Base-by-base conservation (phyloP, 495 filamentous ascomycete species). In the Acidiella bohemica region DNA sequence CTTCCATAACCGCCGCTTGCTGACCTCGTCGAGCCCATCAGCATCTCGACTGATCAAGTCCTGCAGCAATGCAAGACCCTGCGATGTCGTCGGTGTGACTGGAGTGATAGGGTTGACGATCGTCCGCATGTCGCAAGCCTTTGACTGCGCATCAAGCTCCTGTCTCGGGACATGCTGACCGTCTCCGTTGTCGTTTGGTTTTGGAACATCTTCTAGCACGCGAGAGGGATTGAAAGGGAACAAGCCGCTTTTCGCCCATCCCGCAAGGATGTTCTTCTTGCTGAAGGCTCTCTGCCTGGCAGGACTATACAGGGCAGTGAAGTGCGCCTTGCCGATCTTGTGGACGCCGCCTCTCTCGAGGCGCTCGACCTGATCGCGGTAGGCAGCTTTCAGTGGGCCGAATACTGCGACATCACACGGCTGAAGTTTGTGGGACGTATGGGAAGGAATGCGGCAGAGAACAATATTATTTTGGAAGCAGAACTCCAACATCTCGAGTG, bases 341-440 rank as follows among this genome's bases (percentile, higher is more conserved):
- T 20, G 19, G 3, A 41, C 42, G 20, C 36, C 25, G 32, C 43
- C 43, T 32, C 43, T 22, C 9, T 46, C 25, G 17, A 46, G 20
- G 19, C 30, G 28, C 35, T 48, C 41, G 23, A 44, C 45, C 18
- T 48, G 27, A 9, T 48, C 45, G 14, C 41, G 45, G 29, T 44
- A 44, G 8, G 45, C 45, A 2, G 42, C 24, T 25, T 45, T 37
- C 14, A 48, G 32, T 11, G 45, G 41, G 27, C 8, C 32, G 25
- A 44, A 48, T 3, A 48, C 42, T 20, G 16, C 18, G 26, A 44
- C 10, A 21, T 46, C 43, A 32, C 43, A 46, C 17, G 43, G 43
- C 28, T 42, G 43, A 31, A 48, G 45, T 26, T 48, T 44, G 21
- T 48, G 32, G n/a, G 32, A 48, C 8, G 45, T 48, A 20, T 48